phyloP scores from a whole-genome alignment of 768 basidiomycete genomes.

The Collybia nuda region DNA sequence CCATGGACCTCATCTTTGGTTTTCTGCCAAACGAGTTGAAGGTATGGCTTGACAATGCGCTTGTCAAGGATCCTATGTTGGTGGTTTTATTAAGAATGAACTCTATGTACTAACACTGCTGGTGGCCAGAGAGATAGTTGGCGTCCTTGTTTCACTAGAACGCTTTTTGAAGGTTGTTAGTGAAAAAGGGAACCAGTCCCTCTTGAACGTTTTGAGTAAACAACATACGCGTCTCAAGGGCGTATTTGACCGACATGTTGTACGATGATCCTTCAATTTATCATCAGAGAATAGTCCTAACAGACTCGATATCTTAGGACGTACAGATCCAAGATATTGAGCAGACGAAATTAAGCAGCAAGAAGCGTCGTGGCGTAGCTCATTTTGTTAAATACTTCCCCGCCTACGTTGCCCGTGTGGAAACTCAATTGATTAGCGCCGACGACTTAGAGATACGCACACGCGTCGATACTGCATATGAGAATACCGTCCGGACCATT shows the following conservation, averaged over 20 bases:
- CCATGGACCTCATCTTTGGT: slow-evolving; percentile 95
- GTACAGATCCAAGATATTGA: slow-evolving; percentile 89
- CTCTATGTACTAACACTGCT: background rate
- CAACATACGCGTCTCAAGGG: slow-evolving; percentile 77
- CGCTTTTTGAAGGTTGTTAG: slow-evolving; percentile 75
- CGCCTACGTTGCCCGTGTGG: slow-evolving; percentile 78
- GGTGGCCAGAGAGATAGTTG: slow-evolving; percentile 72
- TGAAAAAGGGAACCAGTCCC: slow-evolving; percentile 75
- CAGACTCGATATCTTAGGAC: slow-evolving; percentile 42
- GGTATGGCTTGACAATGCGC: slow-evolving; percentile 77
- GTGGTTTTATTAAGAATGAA: slow-evolving; percentile 3
- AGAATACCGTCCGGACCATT: slow-evolving; percentile 85
- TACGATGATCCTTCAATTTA: slow-evolving; percentile 19
- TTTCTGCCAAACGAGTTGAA: slow-evolving; percentile 85
- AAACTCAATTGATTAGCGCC: slow-evolving; percentile 77
- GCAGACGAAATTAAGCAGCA: slow-evolving; percentile 86
- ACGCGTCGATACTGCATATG: slow-evolving; percentile 81
- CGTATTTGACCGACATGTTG: slow-evolving; percentile 76
- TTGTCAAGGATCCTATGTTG: slow-evolving; percentile 78
- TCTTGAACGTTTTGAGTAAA: slow-evolving; percentile 72
- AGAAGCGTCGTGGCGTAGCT: slow-evolving; percentile 90
- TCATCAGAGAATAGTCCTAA: background rate
- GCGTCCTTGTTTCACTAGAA: slow-evolving; percentile 78
- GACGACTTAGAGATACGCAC: slow-evolving; percentile 76
- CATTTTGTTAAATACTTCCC: slow-evolving; percentile 95